These are phyloP conservation scores for Lactuca sativa DNA, from an alignment of 129 eudicot genomes.

Conservation along the genomic window DNA sequence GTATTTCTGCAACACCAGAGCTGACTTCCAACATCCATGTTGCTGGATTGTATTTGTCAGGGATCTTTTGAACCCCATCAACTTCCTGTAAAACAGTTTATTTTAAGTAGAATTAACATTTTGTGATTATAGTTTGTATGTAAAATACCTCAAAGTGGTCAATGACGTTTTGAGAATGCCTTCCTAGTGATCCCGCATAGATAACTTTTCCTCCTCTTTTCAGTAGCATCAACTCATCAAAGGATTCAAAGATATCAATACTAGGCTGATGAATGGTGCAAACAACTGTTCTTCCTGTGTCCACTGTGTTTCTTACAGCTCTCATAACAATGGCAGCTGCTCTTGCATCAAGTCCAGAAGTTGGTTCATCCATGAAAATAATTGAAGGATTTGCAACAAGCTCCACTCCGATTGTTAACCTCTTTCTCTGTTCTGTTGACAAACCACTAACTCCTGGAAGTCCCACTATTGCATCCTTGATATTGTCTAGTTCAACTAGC, in stretches of 20 bases:
- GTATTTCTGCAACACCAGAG: conserved; percentile 49
- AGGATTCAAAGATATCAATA: conserved; percentile 89
- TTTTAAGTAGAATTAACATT: neutral
- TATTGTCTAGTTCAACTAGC: conserved; percentile 62
- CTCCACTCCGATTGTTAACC: neutral
- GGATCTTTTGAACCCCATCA: conserved; percentile 52
- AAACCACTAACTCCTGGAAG: conserved; percentile 78
- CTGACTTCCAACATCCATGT: conserved; percentile 79
- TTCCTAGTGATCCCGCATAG: conserved; percentile 80
- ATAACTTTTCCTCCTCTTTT: conserved; percentile 91
- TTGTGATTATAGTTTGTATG: neutral
- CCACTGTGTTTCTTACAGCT: too few relatives aligned
- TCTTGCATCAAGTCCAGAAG: too few relatives aligned
- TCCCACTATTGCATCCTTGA: conserved; percentile 75
- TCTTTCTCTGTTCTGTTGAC: conserved; percentile 80
- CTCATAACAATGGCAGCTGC: too few relatives aligned
- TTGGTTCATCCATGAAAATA: too few relatives aligned
- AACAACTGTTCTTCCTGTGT: too few relatives aligned
- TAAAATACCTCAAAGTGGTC: conserved; percentile 69
- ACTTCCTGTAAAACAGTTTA: conserved; percentile 32
- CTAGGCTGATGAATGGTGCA: conserved; percentile 18
- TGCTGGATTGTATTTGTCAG: conserved; percentile 62
- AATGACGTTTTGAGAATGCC: conserved; percentile 59
- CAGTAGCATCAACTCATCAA: conserved; percentile 81
- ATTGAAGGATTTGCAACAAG: too few relatives aligned